These are phyloP conservation scores for Rhododendron mucronatum DNA, from an alignment of 148 eudicot genomes.

Conservation along the genomic window DNA sequence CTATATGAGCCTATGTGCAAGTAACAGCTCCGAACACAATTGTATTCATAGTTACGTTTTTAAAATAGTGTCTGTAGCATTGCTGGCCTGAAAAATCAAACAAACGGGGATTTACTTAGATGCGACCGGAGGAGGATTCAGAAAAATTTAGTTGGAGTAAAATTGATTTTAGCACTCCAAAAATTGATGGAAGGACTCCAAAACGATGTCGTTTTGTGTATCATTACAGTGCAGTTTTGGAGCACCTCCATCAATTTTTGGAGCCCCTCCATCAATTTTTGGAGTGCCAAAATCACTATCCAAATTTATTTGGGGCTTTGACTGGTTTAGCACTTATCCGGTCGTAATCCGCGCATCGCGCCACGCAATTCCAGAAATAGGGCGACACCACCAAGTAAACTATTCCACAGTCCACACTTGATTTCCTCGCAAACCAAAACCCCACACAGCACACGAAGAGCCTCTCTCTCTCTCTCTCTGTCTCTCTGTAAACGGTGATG, in stretches of 20 bases:
- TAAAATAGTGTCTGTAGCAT: too few relatives aligned
- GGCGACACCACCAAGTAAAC: neutral
- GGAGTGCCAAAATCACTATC: too few relatives aligned
- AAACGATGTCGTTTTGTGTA: too few relatives aligned
- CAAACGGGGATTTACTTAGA: neutral
- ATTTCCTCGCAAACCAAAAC: neutral
- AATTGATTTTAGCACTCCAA: too few relatives aligned
- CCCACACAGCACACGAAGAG: neutral
- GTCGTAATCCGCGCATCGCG: conserved; percentile 19
- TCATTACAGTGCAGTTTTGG: too few relatives aligned
- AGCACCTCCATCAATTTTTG: too few relatives aligned
- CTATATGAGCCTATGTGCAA: too few relatives aligned
- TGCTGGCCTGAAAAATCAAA: neutral
- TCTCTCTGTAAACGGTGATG: neutral
- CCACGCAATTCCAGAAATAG: neutral
- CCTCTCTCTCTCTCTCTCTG: neutral
- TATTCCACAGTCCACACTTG: neutral
- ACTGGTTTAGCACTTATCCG: conserved; percentile 17
- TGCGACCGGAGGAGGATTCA: neutral
- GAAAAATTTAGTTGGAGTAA: neutral
- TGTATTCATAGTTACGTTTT: too few relatives aligned
- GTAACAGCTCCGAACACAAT: too few relatives aligned
- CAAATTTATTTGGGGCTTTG: neutral
- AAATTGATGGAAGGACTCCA: too few relatives aligned
- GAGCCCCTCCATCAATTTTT: too few relatives aligned